Base-by-base conservation (phyloP, 1,284 basidiomycete species). In the Leccinum colubrinum region DNA sequence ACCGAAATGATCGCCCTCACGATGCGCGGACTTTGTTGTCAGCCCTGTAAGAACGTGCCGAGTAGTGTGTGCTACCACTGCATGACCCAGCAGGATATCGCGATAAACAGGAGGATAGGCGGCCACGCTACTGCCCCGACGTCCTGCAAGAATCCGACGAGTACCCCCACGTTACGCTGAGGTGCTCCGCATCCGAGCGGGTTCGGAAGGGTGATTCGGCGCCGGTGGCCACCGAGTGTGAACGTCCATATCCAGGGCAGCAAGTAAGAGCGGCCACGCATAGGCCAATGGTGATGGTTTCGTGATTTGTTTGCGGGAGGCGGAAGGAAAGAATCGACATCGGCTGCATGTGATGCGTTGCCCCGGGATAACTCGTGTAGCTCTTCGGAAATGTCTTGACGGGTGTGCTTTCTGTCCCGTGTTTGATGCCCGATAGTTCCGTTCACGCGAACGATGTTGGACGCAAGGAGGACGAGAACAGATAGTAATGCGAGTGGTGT, bases 401-500 rank as follows among this genome's bases (percentile, higher is more conserved):
- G 67, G 52, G 14, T n/a, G 25, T 61, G 54, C 48, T 50, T 64
- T 48, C 17, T 55, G 30, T 25, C 54, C 65, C 63, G 43, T 9
- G 51, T 48, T 33, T 33, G 63, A 61, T 61, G 52, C 30, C 27
- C 41, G 14, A 48, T 17, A 41, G 55, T 69, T 27, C 56, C 62
- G 11, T 68, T 64, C 15, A 59, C 55, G 46, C 67, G 65, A 30
- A 66, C 35, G 63, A 77, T 64, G 65, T 79, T 79, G 48, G 69
- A 69, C 2, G 72, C 58, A 25, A 80, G 69, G n/a, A 84, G 65
- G 3, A 76, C 48, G 35, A 80, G 22, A 30, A 84, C 64, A 22
- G 83, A 83, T 22, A 83, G 30, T 8, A 80, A 60, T 17, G 77
- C 65, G 35, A 83, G 70, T 39, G 82, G 83, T 30, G 83, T 66